These are phyloP conservation scores for Leucaena leucocephala DNA, from an alignment of 306 rosid species.

Conservation along the genomic window DNA sequence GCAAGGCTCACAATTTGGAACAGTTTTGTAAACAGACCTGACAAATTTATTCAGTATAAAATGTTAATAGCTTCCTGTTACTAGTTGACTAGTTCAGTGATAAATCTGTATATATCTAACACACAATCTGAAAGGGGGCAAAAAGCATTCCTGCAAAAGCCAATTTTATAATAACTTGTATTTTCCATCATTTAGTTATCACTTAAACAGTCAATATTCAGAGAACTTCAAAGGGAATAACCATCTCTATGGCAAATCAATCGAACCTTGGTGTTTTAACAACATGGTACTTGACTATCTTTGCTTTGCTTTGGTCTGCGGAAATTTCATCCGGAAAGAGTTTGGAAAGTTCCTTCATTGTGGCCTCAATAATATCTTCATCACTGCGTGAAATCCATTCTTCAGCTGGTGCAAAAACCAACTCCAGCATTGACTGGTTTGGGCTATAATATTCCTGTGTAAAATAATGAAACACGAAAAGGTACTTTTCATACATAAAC, in stretches of 20 bases:
- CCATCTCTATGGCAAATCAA: slow-evolving; percentile 18
- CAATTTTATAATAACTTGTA: neutral
- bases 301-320: slow-evolving; percentile 92
- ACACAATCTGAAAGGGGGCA: neutral
- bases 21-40: slow-evolving; percentile 94
- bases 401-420: slow-evolving; percentile 98
- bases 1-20: slow-evolving; percentile 90
- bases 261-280: slow-evolving; percentile 96
- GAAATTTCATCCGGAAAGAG: slow-evolving; percentile 96
- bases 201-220: slow-evolving; percentile 1
- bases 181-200: neutral
- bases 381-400: slow-evolving; percentile 90
- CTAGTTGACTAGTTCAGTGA: slow-evolving; percentile 17
- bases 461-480: slow-evolving; percentile 26
- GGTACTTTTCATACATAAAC: neutral
- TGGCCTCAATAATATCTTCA: slow-evolving; percentile 84
- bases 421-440: slow-evolving; percentile 90
- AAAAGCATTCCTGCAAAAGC: neutral
- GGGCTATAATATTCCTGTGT: slow-evolving; percentile 91
- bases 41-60: slow-evolving; percentile 16
- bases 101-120: neutral
- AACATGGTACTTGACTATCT: slow-evolving; percentile 86
- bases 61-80: slow-evolving; percentile 3
- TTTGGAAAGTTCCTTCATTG: slow-evolving; percentile 92
- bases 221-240: slow-evolving; percentile 17